These are phyloP conservation scores for Ophiocordyceps camponoti-floridani DNA, from an alignment of 2,329 filamentous ascomycete species.

Conservation along the genomic window DNA sequence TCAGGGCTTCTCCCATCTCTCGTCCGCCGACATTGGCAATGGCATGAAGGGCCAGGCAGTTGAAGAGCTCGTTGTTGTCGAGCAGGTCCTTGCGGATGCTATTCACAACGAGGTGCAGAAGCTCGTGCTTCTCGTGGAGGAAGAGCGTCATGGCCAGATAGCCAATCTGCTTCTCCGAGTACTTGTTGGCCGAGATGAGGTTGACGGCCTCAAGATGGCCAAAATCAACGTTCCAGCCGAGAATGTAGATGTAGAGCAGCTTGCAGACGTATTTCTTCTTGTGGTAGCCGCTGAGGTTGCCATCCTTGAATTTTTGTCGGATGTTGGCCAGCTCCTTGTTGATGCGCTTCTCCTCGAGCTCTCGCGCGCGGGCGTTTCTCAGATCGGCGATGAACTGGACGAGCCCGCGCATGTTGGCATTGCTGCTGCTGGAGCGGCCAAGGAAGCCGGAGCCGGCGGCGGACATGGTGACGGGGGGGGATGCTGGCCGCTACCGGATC, in stretches of 20 bases:
- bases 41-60: constrained; percentile 88
- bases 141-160: constrained; percentile 96
- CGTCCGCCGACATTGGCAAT: constrained; percentile 94
- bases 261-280: constrained; percentile 99
- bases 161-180: constrained; percentile 98
- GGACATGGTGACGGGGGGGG: constrained; percentile 30
- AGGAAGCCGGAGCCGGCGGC: constrained; percentile 42
- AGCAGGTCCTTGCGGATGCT: constrained; percentile 92
- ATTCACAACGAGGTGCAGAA: constrained; percentile 91
- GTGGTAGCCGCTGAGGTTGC: constrained; percentile 85
- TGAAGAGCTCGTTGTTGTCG: constrained; percentile 93
- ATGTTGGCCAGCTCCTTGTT: constrained; percentile 99
- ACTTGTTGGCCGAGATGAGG: constrained; percentile 88
- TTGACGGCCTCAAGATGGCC: constrained; percentile 97
- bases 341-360: constrained; percentile 96
- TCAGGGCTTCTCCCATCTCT: constrained; percentile 93
- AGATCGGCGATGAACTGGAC: constrained; percentile 98
- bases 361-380: constrained; percentile 82
- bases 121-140: constrained; percentile 89
- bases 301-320: constrained; percentile 93
- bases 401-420: constrained; percentile 59
- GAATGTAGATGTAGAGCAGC: constrained; percentile 96
- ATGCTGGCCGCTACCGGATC: too few species aligned
- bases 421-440: constrained; percentile 45
- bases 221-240: constrained; percentile 98